Evolutionary conservation across 306 rosid species (phyloP).

Genomic region (Biancaea sappan): DNA sequence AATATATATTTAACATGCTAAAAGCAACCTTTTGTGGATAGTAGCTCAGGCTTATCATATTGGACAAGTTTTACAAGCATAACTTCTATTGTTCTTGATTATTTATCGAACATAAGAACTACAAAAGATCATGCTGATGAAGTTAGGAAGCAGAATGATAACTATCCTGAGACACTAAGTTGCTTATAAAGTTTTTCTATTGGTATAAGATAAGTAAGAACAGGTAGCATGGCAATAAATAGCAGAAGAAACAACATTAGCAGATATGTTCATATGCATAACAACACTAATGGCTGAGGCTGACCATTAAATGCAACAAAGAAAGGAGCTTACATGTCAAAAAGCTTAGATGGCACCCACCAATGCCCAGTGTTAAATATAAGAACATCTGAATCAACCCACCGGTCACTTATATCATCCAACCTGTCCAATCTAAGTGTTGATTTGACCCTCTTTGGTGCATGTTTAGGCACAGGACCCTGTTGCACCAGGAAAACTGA

Average conservation of each 20-base stretch:
- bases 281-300: neutral
- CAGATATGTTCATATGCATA: constrained; percentile 11
- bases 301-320: constrained; percentile 8
- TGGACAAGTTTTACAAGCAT: constrained; percentile 18
- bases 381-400: constrained; percentile 83
- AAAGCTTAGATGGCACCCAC: constrained; percentile 94
- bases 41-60: neutral
- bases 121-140: constrained; percentile 9
- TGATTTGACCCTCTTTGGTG: constrained; percentile 80
- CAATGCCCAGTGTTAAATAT: constrained; percentile 94
- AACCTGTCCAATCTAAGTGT: constrained; percentile 69
- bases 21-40: neutral
- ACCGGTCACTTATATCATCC: constrained; percentile 65
- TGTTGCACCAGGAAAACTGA: constrained; percentile 83
- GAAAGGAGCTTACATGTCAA: constrained; percentile 61
- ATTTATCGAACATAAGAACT: neutral
- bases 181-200: neutral
- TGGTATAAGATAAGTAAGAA: neutral
- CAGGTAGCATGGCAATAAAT: constrained; percentile 14
- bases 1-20: neutral
- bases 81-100: neutral
- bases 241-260: constrained; percentile 11
- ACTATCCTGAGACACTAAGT: neutral
- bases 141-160: constrained; percentile 3
- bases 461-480: constrained; percentile 57